Base-by-base conservation (phyloP, 768 basidiomycete genomes). In the Pluteus cervinus region DNA sequence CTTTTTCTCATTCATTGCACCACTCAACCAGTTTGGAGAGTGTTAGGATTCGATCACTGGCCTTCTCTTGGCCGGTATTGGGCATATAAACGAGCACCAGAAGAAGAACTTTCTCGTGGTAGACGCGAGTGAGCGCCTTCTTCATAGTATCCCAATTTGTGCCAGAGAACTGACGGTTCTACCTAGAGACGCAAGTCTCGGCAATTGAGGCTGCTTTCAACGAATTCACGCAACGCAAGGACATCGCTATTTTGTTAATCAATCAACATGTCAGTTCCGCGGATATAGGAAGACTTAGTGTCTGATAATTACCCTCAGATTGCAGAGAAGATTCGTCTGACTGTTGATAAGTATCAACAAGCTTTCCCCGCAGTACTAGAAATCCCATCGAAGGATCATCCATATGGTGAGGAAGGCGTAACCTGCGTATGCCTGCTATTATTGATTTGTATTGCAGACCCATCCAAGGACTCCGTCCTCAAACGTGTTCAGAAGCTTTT, bases 21-120 rank as follows among this genome's bases (percentile, higher is more conserved):
- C 12, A 22, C 7, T 29, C n/a, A 35, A 35, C 15, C 24, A 52
- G 28, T 51, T 32, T 31, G 32, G 39, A 38, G 45, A 37, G 25
- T 24, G 11, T 29, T 44, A 99, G 94, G 96, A 99, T 66, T 90
- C 94, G 3, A 88, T 98, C 44, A 98, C 96, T 0, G 96, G 96
- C 28, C 73, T 98, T 11, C 74, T 99, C 28, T 73, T 99, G 33
- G 96, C 96, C 5, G 96, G 96, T 24, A 76, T 98, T 31, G 96
- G 96, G 1, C 86, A 99, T 59, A 71, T 97, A 45, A 81, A 84
- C 49, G 79, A 86, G 41, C 75, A 85, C 29, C 88, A 91, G 66
- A 88, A 86, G 73, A 96, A 96, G 83, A 99, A 97, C 67, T 98
- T 99, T 60, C 69, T 98, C 31, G 79, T 97, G 22, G 96, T 97